These are phyloP conservation scores for Diaporthe amygdali DNA, from an alignment of 2,329 filamentous ascomycete species.

Conservation along the genomic window DNA sequence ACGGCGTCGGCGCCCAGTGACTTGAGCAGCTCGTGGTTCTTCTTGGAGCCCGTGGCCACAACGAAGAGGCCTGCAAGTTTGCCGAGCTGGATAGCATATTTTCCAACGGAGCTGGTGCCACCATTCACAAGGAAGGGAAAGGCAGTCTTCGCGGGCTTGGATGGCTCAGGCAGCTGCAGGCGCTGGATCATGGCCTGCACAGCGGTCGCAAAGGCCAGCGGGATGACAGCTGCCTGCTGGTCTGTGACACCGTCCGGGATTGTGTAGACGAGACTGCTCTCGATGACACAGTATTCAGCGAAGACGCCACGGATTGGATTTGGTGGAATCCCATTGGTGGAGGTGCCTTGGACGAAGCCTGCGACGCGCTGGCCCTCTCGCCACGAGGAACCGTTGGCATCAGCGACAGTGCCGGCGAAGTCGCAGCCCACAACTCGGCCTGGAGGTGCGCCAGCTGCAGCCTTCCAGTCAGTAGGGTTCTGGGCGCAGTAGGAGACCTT, in stretches of 20 bases:
- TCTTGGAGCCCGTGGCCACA: conserved; percentile 26
- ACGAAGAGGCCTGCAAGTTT: conserved; percentile 27
- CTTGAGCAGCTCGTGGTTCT: conserved; percentile 24
- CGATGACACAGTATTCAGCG: conserved; percentile 35
- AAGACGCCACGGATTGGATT: conserved; percentile 32
- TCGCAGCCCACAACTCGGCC: conserved; percentile 40
- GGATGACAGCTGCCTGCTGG: conserved; percentile 34
- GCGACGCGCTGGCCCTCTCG: conserved; percentile 38
- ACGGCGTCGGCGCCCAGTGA: conserved; percentile 25
- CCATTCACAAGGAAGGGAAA: conserved; percentile 35
- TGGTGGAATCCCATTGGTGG: conserved; percentile 20
- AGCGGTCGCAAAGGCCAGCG: conserved; percentile 50
- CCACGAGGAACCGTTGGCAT: conserved; percentile 37
- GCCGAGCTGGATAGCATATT: conserved; percentile 25
- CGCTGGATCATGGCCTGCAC: conserved; percentile 39
- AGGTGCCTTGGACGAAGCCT: conserved; percentile 37
- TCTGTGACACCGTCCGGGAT: conserved; percentile 35
- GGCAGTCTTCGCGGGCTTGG: conserved; percentile 32
- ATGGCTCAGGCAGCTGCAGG: conserved; percentile 36
- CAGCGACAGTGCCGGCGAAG: conserved; percentile 38
- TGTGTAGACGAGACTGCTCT: conserved; percentile 33
- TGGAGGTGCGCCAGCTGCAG: conserved; percentile 22
- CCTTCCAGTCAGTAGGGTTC: conserved; percentile 43
- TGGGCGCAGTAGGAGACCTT: conserved; percentile 38
- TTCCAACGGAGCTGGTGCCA: conserved; percentile 23